phyloP scores from a whole-genome alignment of 148 eudicot genomes.

The Drosera capensis region DNA sequence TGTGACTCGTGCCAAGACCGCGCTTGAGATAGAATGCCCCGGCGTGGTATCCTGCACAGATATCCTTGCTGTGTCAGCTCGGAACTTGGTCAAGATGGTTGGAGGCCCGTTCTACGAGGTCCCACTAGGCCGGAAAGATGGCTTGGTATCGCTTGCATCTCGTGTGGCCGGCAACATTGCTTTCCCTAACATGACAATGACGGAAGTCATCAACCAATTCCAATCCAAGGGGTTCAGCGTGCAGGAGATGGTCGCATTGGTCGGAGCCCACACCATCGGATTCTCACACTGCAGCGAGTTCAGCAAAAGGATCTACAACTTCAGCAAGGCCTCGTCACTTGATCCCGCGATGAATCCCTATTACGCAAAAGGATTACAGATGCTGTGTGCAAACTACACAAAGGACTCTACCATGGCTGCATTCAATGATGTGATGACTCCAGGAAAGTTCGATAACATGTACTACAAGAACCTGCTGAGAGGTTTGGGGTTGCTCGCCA shows the following conservation, averaged over 20 bases:
- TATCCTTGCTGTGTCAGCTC: constrained; percentile 36
- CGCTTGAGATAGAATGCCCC: constrained; percentile 48
- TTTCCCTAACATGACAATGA: constrained; percentile 41
- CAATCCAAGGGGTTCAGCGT: constrained; percentile 30
- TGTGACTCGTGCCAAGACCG: constrained; percentile 49
- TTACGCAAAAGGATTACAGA: constrained; percentile 28
- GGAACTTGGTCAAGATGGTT: constrained; percentile 49
- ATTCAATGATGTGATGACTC: constrained; percentile 57
- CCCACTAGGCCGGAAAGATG: constrained; percentile 44
- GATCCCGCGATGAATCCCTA: constrained; percentile 48
- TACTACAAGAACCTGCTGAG: constrained; percentile 37
- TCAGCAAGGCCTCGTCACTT: constrained; percentile 15
- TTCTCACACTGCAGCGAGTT: constrained; percentile 68
- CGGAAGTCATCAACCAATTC: constrained; percentile 35
- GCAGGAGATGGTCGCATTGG: constrained; percentile 53
- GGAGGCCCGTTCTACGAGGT: constrained; percentile 49
- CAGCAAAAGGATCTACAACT: constrained; percentile 41
- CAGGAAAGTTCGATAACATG: constrained; percentile 70
- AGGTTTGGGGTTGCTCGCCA: constrained; percentile 45
- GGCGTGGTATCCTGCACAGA: constrained; percentile 62
- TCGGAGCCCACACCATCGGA: constrained; percentile 74
- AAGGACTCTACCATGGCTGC: constrained; percentile 39
- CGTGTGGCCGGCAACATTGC: constrained; percentile 44
- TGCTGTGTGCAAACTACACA: constrained; percentile 46
- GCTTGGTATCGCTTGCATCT: constrained; percentile 30